phyloP scores from a whole-genome alignment of 495 filamentous ascomycete species.

The Neurospora sp. region DNA sequence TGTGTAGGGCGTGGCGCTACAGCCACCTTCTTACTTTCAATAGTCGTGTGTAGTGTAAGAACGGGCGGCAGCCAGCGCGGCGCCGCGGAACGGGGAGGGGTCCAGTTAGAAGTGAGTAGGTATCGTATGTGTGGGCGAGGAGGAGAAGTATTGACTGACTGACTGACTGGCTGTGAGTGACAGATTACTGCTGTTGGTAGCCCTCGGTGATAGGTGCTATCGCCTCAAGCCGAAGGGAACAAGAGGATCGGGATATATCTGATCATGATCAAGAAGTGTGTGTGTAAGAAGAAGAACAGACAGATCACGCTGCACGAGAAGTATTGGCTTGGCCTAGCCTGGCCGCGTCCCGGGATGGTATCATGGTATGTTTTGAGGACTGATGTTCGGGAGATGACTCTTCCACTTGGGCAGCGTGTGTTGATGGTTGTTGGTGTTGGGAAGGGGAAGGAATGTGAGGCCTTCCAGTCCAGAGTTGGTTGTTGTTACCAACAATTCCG shows the following conservation, averaged over 20 bases:
- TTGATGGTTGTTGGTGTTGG: neutral
- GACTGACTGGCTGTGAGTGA: neutral
- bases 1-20: neutral
- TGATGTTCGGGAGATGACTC: neutral
- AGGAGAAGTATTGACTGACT: neutral
- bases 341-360: neutral
- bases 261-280: neutral
- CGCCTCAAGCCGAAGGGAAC: neutral
- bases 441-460: neutral
- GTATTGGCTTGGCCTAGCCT: neutral
- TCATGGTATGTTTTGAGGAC: neutral
- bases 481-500: neutral
- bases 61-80: neutral
- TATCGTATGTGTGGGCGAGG: too few species aligned
- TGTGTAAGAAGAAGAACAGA: neutral
- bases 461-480: neutral
- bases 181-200: neutral
- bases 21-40: neutral
- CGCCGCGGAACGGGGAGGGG: neutral
- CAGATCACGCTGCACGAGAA: neutral
- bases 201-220: neutral
- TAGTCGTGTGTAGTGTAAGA: neutral
- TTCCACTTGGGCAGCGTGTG: neutral
- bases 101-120: neutral
- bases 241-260: neutral